Evolutionary conservation across 2,329 filamentous ascomycete genomes (phyloP).

Genomic region (Bipolaris oryzae): DNA sequence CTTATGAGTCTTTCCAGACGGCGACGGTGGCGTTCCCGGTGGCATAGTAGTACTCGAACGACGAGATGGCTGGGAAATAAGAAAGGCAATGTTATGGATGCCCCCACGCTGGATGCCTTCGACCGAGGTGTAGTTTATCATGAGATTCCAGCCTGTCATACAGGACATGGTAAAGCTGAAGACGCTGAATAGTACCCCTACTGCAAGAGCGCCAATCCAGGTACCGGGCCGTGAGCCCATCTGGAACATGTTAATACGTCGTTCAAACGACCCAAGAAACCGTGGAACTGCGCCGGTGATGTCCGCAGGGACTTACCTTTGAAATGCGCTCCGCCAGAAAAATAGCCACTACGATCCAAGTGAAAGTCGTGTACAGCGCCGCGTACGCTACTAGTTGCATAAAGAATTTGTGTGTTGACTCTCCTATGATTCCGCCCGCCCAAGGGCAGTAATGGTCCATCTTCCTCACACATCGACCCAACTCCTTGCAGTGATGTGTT

Average conservation of each 20-base stretch:
- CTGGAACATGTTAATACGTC: constrained; percentile 13
- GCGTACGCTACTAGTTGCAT: constrained; percentile 83
- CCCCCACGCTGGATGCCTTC: constrained; percentile 70
- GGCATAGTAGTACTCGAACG: constrained; percentile 11
- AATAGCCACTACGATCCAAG: constrained; percentile 68
- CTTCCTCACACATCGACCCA: constrained; percentile 80
- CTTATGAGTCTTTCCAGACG: constrained; percentile 16
- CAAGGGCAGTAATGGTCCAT: constrained; percentile 98
- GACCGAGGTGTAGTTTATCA: constrained; percentile 81
- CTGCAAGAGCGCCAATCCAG: constrained; percentile 68
- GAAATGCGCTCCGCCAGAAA: constrained; percentile 63
- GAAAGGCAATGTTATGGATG: constrained; percentile 75
- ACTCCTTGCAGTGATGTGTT: constrained; percentile 82
- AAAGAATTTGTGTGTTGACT: constrained; percentile 90
- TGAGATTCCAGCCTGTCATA: constrained; percentile 72
- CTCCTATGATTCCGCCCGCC: constrained; percentile 90
- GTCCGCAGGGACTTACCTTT: constrained; percentile 43
- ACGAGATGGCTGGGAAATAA: constrained; percentile 40
- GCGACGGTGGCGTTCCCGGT: constrained; percentile 17
- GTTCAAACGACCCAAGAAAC: not conserved
- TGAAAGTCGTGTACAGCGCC: constrained; percentile 68
- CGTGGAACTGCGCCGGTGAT: not conserved
- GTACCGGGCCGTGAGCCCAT: constrained; percentile 34
- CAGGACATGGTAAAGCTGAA: constrained; percentile 79
- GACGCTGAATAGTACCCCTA: constrained; percentile 76